Evolutionary conservation across 805 yeast genomes (phyloP).

Genomic region (Candida sithepensis): DNA sequence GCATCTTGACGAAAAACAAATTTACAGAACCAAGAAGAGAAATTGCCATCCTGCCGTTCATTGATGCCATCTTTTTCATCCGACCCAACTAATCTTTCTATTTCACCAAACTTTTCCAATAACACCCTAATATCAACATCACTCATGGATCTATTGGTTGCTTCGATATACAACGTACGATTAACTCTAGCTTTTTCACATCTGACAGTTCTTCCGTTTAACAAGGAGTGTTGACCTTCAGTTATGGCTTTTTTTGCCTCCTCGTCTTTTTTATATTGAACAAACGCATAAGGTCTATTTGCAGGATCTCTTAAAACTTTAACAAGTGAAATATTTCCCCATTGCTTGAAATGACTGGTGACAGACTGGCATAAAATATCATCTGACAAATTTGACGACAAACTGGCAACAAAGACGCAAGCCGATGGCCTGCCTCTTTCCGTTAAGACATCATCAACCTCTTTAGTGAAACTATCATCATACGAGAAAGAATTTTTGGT

Average conservation of each 20-base stretch:
- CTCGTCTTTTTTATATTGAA: slow-evolving; percentile 69
- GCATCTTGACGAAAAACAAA: slow-evolving; percentile 86
- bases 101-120: slow-evolving; percentile 62
- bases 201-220: slow-evolving; percentile 75
- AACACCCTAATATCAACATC: slow-evolving; percentile 34
- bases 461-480: slow-evolving; percentile 18
- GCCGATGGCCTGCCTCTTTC: slow-evolving; percentile 69
- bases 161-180: slow-evolving; percentile 66
- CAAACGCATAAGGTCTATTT: slow-evolving; percentile 89
- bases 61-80: slow-evolving; percentile 29
- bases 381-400: slow-evolving; percentile 62
- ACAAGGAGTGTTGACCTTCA: slow-evolving; percentile 61
- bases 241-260: slow-evolving; percentile 68
- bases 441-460: slow-evolving; percentile 13
- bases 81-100: slow-evolving; percentile 59
- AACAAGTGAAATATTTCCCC: slow-evolving; percentile 69
- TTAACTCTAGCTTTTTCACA: slow-evolving; percentile 92
- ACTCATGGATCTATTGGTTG: slow-evolving; percentile 28
- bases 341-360: slow-evolving; percentile 60
- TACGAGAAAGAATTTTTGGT: slow-evolving; percentile 7
- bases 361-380: slow-evolving; percentile 71
- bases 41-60: slow-evolving; percentile 13
- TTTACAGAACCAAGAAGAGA: slow-evolving; percentile 62
- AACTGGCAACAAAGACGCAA: slow-evolving; percentile 87
- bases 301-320: slow-evolving; percentile 80